Base-by-base conservation (phyloP, 2,329 filamentous ascomycete species). In the Colletotrichum australisinense region DNA sequence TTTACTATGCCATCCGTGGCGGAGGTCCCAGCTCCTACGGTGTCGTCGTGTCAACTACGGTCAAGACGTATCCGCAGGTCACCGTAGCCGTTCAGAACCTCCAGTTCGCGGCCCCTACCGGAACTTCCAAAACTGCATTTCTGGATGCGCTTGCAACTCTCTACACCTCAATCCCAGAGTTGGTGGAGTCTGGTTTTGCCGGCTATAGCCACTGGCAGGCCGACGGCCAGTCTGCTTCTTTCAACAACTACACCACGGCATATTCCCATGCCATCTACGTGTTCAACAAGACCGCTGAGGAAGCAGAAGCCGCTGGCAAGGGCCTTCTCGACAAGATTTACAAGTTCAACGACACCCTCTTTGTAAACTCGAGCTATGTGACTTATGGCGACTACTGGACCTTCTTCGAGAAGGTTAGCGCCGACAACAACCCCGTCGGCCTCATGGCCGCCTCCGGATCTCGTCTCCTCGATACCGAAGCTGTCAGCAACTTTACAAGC, bases 11-110 rank as follows among this genome's bases (percentile, higher is more conserved):
- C 3, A 77, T 86, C 19, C 77, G 82, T 1, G 85, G 84, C 0
- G 85, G 84, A 2, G 83, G 84, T 0, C 69, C 69, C 11, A 58
- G 69, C 1, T 93, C 38, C 16, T 42, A 88, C 75, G 90, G 84
- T 1, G 83, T 91, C 1, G 88, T 92, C 1, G 78, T 86, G 16
- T 88, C 86, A 2, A 83, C 90, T 78, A 91, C 88, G 0, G 81
- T 87, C 38, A 88, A 87, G 75, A 84, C 86, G 1, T 83, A 90
- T 77, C 80, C 83, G 0, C 84, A 87, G 67, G 78, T 78, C 63
- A 69, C 77, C 57, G 73, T 78, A 64, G 76, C 78, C 0, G 74
- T 76, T 22, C 78, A 80, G 46, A 64, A 62, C 9, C 72, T 81
- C 26, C 67, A 70, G 52, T 70, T 81, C 4, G 75, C 76, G 6